These are phyloP conservation scores for Scenedesmus sp. DNA, from an alignment of 163 green algal genomes.

Conservation along the genomic window DNA sequence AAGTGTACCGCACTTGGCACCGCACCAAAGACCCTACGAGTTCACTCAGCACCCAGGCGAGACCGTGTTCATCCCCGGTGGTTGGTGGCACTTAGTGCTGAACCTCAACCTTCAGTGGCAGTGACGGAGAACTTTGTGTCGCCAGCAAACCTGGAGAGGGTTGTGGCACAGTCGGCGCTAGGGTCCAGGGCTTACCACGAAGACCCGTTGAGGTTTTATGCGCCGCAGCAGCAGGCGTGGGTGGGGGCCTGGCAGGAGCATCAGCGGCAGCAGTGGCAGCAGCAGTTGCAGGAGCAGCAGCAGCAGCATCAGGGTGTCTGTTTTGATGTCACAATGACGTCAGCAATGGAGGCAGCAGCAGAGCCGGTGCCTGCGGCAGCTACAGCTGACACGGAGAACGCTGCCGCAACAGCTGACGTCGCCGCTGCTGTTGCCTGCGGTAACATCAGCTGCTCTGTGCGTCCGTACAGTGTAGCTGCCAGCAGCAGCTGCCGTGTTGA, in stretches of 20 bases:
- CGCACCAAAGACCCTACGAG: slow-evolving; percentile 51
- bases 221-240: background rate
- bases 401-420: background rate
- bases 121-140: slow-evolving; percentile 93
- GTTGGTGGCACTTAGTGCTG: slow-evolving; percentile 95
- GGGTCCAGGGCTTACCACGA: slow-evolving; percentile 35
- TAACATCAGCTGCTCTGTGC: background rate
- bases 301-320: background rate
- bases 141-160: slow-evolving; percentile 79
- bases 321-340: background rate
- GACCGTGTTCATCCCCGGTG: slow-evolving; percentile 89
- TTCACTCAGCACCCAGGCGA: slow-evolving; percentile 84
- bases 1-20: slow-evolving; percentile 14
- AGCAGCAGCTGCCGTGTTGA: background rate
- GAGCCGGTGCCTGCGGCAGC: background rate
- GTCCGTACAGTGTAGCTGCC: background rate
- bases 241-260: slow-evolving; percentile 31
- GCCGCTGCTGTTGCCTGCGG: background rate
- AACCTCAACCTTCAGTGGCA: slow-evolving; percentile 91
- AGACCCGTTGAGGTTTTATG: slow-evolving; percentile 29
- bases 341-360: background rate
- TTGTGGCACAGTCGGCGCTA: slow-evolving; percentile 38
- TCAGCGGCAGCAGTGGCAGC: slow-evolving; percentile 40
- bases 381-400: background rate
- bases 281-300: slow-evolving; percentile 7